A percentile compares a stretch with the other conserved stretches of the same genome.
Evolutionary conservation across 2,329 filamentous ascomycete species (phyloP).

Genomic region (Didymosphaeria variabile): DNA sequence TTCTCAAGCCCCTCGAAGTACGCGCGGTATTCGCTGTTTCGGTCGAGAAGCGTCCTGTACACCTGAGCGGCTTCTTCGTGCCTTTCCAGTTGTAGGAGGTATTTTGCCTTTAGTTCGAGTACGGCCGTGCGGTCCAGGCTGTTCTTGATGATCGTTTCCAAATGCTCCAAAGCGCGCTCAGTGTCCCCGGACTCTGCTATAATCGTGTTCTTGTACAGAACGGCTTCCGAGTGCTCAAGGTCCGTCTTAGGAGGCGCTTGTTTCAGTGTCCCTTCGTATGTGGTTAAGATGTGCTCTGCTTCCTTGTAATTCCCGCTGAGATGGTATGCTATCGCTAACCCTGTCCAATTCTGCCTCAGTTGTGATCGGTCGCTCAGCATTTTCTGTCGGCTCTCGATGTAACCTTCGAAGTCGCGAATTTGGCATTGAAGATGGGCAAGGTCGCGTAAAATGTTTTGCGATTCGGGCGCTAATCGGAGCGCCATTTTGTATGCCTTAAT

Average conservation of each 20-base stretch:
- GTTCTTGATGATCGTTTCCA: conserved; percentile 78
- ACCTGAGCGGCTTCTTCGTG: conserved; percentile 83
- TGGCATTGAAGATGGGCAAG: conserved; percentile 92
- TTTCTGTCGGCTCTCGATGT: conserved; percentile 84
- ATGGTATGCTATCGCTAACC: conserved; percentile 92
- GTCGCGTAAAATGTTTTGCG: conserved; percentile 91
- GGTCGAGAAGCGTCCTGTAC: conserved; percentile 81
- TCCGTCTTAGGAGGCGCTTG: conserved; percentile 78
- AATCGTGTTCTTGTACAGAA: conserved; percentile 93
- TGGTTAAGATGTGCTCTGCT: conserved; percentile 89
- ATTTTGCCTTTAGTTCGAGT: conserved; percentile 85
- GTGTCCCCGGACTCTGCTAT: conserved; percentile 90
- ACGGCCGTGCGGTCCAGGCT: conserved; percentile 85
- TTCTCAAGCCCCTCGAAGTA: conserved; percentile 85
- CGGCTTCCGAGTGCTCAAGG: conserved; percentile 91
- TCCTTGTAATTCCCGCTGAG: conserved; percentile 84
- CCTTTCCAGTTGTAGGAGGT: conserved; percentile 78
- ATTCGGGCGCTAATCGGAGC: conserved; percentile 91
- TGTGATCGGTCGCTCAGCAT: conserved; percentile 88
- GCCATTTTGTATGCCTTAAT: conserved; percentile 99
- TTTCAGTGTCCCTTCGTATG: conserved; percentile 94
- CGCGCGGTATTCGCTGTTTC: conserved; percentile 85
- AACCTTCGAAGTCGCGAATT: conserved; percentile 94
- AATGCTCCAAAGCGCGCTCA: conserved; percentile 83
- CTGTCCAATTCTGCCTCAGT: conserved; percentile 94